Base-by-base conservation (phyloP, 495 filamentous ascomycete species). In the Rhizodiscina lignyota region DNA sequence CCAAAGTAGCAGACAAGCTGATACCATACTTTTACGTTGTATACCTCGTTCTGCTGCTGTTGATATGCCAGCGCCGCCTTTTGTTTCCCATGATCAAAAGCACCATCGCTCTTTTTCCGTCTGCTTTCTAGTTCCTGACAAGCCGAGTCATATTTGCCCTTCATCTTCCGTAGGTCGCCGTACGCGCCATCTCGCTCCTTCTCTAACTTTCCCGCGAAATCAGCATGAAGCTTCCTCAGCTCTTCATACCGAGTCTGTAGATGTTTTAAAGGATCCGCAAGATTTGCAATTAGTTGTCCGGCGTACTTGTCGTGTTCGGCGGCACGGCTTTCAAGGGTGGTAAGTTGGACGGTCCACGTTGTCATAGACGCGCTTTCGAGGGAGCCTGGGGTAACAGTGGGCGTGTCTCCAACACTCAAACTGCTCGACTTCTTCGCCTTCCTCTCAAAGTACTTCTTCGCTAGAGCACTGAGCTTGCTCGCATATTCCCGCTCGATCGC, bases 401-500 rank as follows among this genome's bases (percentile, higher is more conserved):
- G 89, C 15, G 72, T 87, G 52, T 99, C 91, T 42, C 89, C 89
- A 27, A 99, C 89, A 52, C 86, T 94, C 43, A 99, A 49, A 43
- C 64, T 78, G 45, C 82, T 79, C 20, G 80, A 76, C 61, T 91
- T 94, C 62, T 77, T 86, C 11, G 78, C 71, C 60, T 94, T 96
- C 62, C 89, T 92, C 53, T 99, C 91, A 46, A 81, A 83, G 60
- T 93, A 94, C 52, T 84, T 93, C 65, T 85, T 89, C 36, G 85
- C 85, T 34, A 99, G 62, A 2, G 72, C 74, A 39, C 70, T 80
- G 24, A 99, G 70, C 59, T 83, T 94, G 30, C 73, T 61, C 41
- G 82, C 78, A 56, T 99, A 94, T 53, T 96, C 91, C 58, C 93
- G 94, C 57, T 99, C 89, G 51, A 96, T 93, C 13, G 53, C 72